Base-by-base conservation (phyloP, 805 yeast species). In the Priceomyces melissophilus region DNA sequence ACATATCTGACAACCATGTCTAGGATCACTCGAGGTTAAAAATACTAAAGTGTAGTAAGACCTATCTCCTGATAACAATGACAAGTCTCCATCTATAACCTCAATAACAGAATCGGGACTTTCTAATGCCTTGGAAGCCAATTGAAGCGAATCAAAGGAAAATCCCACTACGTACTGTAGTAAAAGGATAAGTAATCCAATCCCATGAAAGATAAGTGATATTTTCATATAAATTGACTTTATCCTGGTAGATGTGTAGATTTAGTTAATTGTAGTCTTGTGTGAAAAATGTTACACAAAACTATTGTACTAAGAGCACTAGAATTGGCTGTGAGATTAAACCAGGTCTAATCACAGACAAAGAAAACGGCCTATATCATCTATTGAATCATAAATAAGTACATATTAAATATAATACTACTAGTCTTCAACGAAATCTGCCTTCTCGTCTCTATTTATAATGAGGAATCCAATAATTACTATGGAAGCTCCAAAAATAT, bases 381-480 rank as follows among this genome's bases (percentile, higher is more conserved):
- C 8, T 8, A 20, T 20, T 20, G 25, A 20, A 20, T 20, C 25
- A 20, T 20, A 20, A 20, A 20, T 20, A 20, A 20, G 25, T 20
- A 20, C 25, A 20, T 20, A 8, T 5, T 16, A 16, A 17, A 14
- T 20, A 17, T 16, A 16, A 12, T 9, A 32, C 26, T 32, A 23
- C 14, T 17, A 17, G 4, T 15, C 35, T 13, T 32, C 35, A 32
- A 32, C 60, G 41, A 65, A 65, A 42, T 85, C 95, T 16, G 71
- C 76, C 54, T 81, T 81, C 46, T 87, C 95, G 52, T 82, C 87
- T 47, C 73, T 79, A 61, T 91, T 91, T 34, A 93, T 82, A 34
- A 85, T 80, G 49, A 89, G 77, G 58, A 93, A 93, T 1, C 97
- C 91, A 15, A 80, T 62, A 17, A 90, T 79, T 30, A 93, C 95